Evolutionary conservation across 2,329 filamentous ascomycete genomes (phyloP).

Genomic region (Xylaria sp.): DNA sequence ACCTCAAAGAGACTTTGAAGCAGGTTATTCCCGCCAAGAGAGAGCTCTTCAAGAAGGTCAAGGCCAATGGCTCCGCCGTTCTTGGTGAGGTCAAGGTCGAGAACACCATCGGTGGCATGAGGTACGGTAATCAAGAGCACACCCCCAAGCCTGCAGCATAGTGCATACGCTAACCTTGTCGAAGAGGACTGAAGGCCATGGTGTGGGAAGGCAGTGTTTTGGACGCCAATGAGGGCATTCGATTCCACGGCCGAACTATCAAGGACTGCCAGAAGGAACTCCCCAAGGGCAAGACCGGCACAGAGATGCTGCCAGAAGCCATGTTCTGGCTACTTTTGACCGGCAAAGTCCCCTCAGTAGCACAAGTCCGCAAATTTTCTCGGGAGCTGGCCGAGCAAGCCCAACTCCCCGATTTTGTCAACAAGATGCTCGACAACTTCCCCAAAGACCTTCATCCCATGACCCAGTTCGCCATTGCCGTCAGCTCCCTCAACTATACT

Average conservation of each 20-base stretch:
- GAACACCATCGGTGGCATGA: conserved; percentile 96
- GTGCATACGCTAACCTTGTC: conserved; percentile 15
- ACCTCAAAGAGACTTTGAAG: conserved; percentile 88
- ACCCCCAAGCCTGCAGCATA: neutral
- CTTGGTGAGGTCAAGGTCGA: conserved; percentile 94
- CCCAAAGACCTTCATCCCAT: conserved; percentile 94
- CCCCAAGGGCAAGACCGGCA: conserved; percentile 90
- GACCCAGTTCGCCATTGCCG: conserved; percentile 96
- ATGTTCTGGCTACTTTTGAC: conserved; percentile 99
- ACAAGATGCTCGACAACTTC: conserved; percentile 89
- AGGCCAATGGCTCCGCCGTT: conserved; percentile 81
- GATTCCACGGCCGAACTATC: conserved; percentile 97
- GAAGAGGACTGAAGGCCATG: conserved; percentile 88
- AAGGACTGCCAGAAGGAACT: conserved; percentile 96
- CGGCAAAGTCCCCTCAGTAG: conserved; percentile 85
- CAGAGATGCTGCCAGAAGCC: conserved; percentile 97
- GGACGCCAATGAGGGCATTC: conserved; percentile 95
- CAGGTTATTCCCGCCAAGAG: conserved; percentile 90
- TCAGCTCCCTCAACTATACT: conserved; percentile 94
- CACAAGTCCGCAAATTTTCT: conserved; percentile 84
- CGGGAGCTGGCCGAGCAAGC: conserved; percentile 89
- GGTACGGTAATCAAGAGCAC: conserved; percentile 52
- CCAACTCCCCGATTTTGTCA: conserved; percentile 82
- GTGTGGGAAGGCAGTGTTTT: conserved; percentile 98
- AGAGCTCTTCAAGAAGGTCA: conserved; percentile 93